phyloP scores from a whole-genome alignment of 2,329 filamentous ascomycete genomes.

The Trichoderma breve region DNA sequence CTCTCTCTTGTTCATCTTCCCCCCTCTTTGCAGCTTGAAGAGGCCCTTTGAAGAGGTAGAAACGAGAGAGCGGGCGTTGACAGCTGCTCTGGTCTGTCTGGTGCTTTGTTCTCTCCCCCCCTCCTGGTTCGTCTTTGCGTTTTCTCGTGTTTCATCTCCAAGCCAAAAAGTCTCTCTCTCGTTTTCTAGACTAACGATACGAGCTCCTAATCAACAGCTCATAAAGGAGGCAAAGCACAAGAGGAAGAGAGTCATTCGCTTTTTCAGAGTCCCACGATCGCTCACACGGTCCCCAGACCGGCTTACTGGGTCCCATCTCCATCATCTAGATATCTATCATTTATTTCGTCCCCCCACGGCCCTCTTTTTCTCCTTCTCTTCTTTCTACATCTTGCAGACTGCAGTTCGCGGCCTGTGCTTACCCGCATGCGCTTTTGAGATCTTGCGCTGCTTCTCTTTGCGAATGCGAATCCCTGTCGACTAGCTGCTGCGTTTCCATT shows the following conservation, averaged over 20 bases:
- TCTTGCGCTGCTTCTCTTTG: background rate
- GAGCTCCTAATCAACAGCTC: background rate
- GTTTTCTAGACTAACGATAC: background rate
- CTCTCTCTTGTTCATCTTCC: background rate
- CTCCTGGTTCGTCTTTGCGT: background rate
- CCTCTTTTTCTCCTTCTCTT: background rate
- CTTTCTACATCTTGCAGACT: background rate
- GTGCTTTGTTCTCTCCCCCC: background rate
- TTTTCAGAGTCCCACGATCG: background rate
- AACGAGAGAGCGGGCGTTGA: background rate
- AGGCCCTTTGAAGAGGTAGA: background rate
- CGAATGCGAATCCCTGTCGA: conserved; percentile 7
- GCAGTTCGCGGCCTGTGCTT: conserved; percentile 4
- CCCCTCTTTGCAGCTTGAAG: background rate
- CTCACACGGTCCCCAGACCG: background rate
- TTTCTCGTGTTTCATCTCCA: background rate
- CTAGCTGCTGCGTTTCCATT: background rate
- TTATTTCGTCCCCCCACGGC: background rate
- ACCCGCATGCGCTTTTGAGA: background rate
- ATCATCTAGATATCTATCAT: background rate
- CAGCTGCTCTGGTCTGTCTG: background rate
- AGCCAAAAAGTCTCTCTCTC: background rate
- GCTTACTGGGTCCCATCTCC: background rate
- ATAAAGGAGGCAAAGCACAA: background rate
- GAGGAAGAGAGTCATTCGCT: background rate